These are phyloP conservation scores for Alnus rubra DNA, from an alignment of 306 rosid species.

Conservation along the genomic window DNA sequence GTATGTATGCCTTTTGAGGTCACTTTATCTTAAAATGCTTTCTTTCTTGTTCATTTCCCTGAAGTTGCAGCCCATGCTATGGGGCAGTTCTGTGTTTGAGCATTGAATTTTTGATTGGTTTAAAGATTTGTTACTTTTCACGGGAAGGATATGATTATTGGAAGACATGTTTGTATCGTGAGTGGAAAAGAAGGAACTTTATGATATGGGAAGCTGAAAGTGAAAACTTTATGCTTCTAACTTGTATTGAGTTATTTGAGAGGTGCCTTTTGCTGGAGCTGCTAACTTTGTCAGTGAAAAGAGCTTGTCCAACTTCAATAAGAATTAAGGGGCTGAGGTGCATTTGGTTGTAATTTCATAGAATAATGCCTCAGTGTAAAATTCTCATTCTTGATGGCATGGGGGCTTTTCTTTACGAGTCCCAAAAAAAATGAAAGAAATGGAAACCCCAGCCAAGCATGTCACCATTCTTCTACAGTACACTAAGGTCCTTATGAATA, in stretches of 20 bases:
- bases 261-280: not conserved
- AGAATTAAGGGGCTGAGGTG: not conserved
- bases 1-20: not conserved
- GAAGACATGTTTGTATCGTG: not conserved
- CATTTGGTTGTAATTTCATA: not conserved
- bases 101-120: not conserved
- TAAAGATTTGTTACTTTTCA: not conserved
- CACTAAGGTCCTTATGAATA: not conserved
- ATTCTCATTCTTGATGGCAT: not conserved
- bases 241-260: not conserved
- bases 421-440: not conserved
- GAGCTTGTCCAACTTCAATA: not conserved
- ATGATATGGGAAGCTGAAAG: not conserved
- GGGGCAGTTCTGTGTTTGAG: not conserved
- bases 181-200: not conserved
- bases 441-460: not conserved
- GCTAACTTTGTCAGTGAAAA: not conserved
- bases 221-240: not conserved
- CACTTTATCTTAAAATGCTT: slow-evolving; percentile 19
- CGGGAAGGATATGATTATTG: not conserved
- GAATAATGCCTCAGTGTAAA: not conserved
- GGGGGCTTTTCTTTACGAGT: not conserved
- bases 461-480: not conserved
- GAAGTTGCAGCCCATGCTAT: slow-evolving; percentile 5
- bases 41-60: slow-evolving; percentile 10